Conservation (phyloP, 805 yeast genomes). For the Candida maltosa region DNA sequence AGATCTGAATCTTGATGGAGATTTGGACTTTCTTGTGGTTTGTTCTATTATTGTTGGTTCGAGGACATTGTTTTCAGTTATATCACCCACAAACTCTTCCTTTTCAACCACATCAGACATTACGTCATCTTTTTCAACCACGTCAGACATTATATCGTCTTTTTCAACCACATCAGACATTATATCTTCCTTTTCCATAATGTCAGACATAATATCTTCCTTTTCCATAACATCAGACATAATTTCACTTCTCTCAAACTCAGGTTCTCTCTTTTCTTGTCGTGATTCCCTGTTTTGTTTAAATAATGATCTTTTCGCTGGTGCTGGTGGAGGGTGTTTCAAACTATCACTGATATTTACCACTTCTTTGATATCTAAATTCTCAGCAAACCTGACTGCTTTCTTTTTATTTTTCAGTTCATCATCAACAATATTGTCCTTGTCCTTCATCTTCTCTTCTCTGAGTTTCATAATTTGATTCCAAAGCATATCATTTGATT, state of each 20-base stretch:
- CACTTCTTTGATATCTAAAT: conserved; percentile 55
- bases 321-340: conserved; percentile 15
- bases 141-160: neutral
- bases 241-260: conserved; percentile 4
- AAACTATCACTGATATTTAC: conserved; percentile 53
- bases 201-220: neutral
- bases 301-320: conserved; percentile 8
- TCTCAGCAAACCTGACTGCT: conserved; percentile 52
- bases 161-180: neutral
- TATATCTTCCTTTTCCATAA: neutral
- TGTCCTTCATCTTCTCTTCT: conserved; percentile 9
- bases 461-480: conserved; percentile 33
- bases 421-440: neutral
- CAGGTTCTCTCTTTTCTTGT: conserved; percentile 11
- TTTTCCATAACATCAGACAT: neutral
- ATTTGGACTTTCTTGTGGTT: no score
- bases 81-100: neutral
- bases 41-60: no score
- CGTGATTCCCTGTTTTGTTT: conserved; percentile 12
- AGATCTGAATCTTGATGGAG: conserved; percentile 4
- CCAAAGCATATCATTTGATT: conserved; percentile 31
- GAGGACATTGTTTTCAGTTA: no score
- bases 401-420: conserved; percentile 26
- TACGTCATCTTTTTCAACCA: neutral
- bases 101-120: neutral